Evolutionary conservation across 1,139 yeast species (phyloP), one percentile per base, ranked within the genome.

Genomic region (Pneumocystis wakefieldiae): DNA sequence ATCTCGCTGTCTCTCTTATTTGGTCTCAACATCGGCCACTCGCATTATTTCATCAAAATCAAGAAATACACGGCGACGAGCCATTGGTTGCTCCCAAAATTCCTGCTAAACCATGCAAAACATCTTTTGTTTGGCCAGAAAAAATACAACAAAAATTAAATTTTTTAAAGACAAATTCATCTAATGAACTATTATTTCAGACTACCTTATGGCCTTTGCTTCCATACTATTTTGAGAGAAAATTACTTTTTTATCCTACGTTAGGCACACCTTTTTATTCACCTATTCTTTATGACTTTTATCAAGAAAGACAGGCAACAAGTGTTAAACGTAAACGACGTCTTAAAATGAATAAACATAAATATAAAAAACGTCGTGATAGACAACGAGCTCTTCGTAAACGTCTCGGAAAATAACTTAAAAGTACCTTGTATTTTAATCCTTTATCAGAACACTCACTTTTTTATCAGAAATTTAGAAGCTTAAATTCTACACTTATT

Each of bases 271-370:
- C 12, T 48, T 48, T 19, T 48, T 48, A 24, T 24, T 24, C 32
- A 48, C n/a, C 12, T 24, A 6, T 4, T 19, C 28, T 14, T 24
- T 10, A 24, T 48, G 7, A 48, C 12, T 24, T 24, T 12, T 48
- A 4, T 24, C 7, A 24, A 24, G 32, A 48, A 12, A 48, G 28
- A 48, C n/a, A 48, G 3, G 55, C 55, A 60, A 76, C 79, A 32
- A 71, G 76, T 61, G 80, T 77, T 64, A 74, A 74, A 69, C 73
- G 80, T 64, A 77, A 77, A 72, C 72, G 80, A 65, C 72, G 76
- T 69, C 72, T 77, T 65, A 77, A 77, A 72, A 77, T 77, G 80
- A 77, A 77, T 74, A 72, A 77, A 67, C 80, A 77, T 70, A 77
- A 77, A 71, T 75, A 75, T 70, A 73, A 75, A 68, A 77, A 77